Conservation (phyloP, 2,329 filamentous ascomycete species). For the Epichloe festucae region DNA sequence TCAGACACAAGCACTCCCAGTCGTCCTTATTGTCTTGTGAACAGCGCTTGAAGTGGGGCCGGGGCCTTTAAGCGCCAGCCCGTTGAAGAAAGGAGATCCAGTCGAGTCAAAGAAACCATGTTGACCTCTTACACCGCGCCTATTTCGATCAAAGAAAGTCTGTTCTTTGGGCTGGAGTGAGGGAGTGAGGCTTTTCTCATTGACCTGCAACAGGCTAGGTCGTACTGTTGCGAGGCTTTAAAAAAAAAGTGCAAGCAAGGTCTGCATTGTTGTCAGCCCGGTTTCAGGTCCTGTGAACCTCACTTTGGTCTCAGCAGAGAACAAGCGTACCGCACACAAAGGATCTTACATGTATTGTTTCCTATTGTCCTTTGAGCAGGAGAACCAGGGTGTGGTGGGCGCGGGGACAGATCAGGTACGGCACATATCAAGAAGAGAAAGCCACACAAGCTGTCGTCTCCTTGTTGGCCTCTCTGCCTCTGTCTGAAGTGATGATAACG, state of each 20-base stretch:
- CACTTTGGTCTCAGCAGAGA: neutral
- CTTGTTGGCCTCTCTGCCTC: neutral
- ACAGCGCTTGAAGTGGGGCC: neutral
- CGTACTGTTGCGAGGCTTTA: neutral
- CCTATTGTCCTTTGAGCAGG: neutral
- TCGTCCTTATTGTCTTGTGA: neutral
- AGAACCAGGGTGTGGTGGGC: neutral
- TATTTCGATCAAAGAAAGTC: neutral
- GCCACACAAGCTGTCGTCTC: neutral
- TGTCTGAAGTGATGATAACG: too few species aligned
- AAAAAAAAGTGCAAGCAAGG: neutral
- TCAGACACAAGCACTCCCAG: neutral
- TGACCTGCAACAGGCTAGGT: neutral
- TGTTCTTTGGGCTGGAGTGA: neutral
- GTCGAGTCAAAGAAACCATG: neutral
- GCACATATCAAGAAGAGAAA: neutral
- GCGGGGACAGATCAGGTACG: too few species aligned
- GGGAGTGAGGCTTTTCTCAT: neutral
- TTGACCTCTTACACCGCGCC: neutral
- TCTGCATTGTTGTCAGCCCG: neutral
- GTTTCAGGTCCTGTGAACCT: neutral
- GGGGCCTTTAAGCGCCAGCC: neutral
- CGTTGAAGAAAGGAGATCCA: neutral
- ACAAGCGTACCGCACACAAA: neutral
- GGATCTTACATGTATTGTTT: neutral